phyloP scores from a whole-genome alignment of 345 rosid species.

The Reutealis trisperma region DNA sequence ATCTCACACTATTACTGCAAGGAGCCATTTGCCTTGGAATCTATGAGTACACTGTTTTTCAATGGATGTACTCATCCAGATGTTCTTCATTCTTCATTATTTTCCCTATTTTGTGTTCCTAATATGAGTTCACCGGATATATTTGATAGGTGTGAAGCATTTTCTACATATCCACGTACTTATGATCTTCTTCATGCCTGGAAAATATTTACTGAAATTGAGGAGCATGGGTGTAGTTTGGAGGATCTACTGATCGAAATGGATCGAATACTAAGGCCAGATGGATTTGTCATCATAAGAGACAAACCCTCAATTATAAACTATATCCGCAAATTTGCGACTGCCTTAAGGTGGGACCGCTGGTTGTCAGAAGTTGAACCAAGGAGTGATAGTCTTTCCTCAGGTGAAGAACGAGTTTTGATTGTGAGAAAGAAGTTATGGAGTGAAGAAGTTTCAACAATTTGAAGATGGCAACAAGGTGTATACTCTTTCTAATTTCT shows the following conservation, averaged over 20 bases:
- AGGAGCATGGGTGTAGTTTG: conserved; percentile 56
- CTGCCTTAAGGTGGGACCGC: conserved; percentile 78
- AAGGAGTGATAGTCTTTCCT: conserved; percentile 63
- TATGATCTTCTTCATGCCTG: conserved; percentile 95
- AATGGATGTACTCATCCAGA: neutral
- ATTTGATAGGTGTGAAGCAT: conserved; percentile 83
- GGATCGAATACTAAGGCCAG: conserved; percentile 87
- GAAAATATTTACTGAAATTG: conserved; percentile 66
- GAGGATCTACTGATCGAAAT: conserved; percentile 89
- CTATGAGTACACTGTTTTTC: neutral
- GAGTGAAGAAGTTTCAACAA: conserved; percentile 23
- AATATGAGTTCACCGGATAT: conserved; percentile 1
- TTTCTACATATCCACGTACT: conserved; percentile 89
- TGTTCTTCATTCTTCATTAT: neutral
- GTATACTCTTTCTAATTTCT: neutral
- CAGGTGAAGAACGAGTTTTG: conserved; percentile 66
- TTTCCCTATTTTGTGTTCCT: neutral
- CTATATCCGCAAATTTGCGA: conserved; percentile 52
- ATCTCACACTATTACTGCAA: neutral
- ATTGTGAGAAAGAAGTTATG: conserved; percentile 77
- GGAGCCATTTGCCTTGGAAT: neutral
- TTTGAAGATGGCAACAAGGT: conserved; percentile 8
- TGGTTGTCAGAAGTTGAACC: conserved; percentile 84
- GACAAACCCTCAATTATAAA: conserved; percentile 64
- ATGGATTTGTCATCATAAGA: conserved; percentile 79